These are phyloP conservation scores for Nephelium lappaceum DNA, from an alignment of 345 rosid genomes.

Conservation along the genomic window DNA sequence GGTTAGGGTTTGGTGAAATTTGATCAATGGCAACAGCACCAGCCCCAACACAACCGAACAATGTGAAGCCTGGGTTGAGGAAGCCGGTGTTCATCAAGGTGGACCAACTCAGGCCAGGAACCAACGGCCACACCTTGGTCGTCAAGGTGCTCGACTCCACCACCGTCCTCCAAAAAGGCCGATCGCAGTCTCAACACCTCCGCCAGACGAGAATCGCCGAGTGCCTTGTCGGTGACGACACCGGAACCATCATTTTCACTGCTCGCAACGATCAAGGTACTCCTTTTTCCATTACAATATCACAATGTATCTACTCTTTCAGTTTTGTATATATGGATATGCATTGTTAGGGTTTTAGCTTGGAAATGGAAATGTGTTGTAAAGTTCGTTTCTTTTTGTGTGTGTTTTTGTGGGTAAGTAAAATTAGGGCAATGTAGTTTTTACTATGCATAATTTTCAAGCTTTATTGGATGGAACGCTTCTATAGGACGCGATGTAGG, in stretches of 20 bases:
- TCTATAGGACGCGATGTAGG: too few species aligned
- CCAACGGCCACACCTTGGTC: slow-evolving; percentile 43
- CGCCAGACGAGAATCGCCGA: slow-evolving; percentile 45
- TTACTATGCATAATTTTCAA: not conserved
- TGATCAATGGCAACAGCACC: slow-evolving; percentile 19
- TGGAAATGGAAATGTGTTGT: not conserved
- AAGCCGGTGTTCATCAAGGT: slow-evolving; percentile 53
- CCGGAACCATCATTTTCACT: slow-evolving; percentile 43
- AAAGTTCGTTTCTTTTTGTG: not conserved
- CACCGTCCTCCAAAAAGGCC: slow-evolving; percentile 38
- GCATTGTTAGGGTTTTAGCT: not conserved
- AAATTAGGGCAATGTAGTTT: not conserved
- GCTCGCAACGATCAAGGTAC: slow-evolving; percentile 51
- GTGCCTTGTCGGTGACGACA: slow-evolving; percentile 57
- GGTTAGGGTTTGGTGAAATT: slow-evolving; percentile 23
- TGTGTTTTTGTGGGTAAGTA: not conserved
- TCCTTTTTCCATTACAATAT: too few species aligned
- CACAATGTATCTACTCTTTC: not conserved
- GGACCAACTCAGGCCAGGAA: slow-evolving; percentile 49
- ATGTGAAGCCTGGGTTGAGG: slow-evolving; percentile 34
- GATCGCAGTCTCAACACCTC: slow-evolving; percentile 33
- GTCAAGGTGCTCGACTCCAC: slow-evolving; percentile 40
- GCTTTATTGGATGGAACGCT: not conserved
- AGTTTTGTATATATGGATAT: not conserved
- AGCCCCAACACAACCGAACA: slow-evolving; percentile 1